A percentile compares a stretch with the other conserved stretches of the same genome.
Conservation (phyloP, 805 yeast species). For the Diddensiella transvaalensis region DNA sequence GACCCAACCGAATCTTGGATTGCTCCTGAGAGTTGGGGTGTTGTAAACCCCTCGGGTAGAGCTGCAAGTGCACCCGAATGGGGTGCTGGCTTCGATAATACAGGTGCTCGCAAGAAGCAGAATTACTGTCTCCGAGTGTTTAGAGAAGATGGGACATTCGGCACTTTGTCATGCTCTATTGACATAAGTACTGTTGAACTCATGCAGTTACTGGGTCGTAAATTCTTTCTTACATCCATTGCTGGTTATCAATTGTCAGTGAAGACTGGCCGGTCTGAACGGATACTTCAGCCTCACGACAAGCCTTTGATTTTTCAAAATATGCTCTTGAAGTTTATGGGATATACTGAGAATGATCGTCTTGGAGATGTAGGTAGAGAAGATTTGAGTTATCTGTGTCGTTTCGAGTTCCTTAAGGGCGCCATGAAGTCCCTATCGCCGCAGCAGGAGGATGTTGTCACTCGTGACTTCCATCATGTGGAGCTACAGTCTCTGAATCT, state of each 20-base stretch:
- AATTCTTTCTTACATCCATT: constrained; percentile 66
- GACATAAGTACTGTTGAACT: constrained; percentile 76
- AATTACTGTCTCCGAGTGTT: constrained; percentile 58
- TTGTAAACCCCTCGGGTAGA: constrained; percentile 6
- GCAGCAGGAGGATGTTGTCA: constrained; percentile 63
- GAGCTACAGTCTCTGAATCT: constrained; percentile 68
- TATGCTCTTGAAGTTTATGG: constrained; percentile 67
- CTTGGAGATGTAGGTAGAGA: constrained; percentile 76
- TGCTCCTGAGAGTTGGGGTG: constrained; percentile 31
- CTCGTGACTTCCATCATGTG: constrained; percentile 67
- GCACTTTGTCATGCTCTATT: constrained; percentile 75
- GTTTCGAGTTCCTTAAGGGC: constrained; percentile 67
- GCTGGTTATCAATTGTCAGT: constrained; percentile 75
- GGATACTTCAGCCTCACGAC: constrained; percentile 68
- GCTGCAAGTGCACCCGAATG: constrained; percentile 19
- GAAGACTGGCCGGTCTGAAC: constrained; percentile 70
- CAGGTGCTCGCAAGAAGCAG: constrained; percentile 12
- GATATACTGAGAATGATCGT: constrained; percentile 74
- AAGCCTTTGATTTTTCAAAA: constrained; percentile 75
- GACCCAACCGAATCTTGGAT: constrained; percentile 17
- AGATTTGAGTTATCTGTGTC: constrained; percentile 77
- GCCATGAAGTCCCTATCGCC: constrained; percentile 56
- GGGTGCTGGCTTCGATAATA: constrained; percentile 26
- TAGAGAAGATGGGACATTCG: constrained; percentile 78
- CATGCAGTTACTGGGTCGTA: constrained; percentile 65